These are phyloP conservation scores for Phialophora expanda DNA, from an alignment of 2,329 filamentous ascomycete genomes.

Conservation along the genomic window DNA sequence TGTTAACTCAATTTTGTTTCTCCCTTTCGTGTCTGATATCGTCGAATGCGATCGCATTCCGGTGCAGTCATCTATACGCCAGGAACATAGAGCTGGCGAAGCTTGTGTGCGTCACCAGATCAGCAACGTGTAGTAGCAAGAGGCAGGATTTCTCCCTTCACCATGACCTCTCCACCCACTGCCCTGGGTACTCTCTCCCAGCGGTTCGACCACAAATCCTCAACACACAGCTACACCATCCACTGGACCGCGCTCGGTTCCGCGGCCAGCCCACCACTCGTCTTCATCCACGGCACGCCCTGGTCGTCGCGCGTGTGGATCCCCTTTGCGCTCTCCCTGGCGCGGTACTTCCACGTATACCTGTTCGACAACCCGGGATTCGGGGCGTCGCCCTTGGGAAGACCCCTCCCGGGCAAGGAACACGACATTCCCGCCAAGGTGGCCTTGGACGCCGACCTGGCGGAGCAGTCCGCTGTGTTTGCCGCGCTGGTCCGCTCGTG, in stretches of 20 bases:
- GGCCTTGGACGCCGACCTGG: constrained; percentile 45
- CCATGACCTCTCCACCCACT: no score
- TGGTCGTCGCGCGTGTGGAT: constrained; percentile 54
- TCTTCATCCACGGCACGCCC: constrained; percentile 57
- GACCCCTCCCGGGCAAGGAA: constrained; percentile 32
- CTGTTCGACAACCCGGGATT: constrained; percentile 56
- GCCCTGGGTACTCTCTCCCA: constrained; percentile 10
- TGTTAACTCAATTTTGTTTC: no score
- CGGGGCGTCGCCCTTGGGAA: constrained; percentile 46
- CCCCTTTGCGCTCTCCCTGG: constrained; percentile 46
- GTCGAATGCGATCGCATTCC: no score
- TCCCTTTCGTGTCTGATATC: no score
- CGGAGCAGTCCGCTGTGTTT: constrained; percentile 48
- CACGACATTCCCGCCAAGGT: constrained; percentile 31
- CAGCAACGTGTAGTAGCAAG: no score
- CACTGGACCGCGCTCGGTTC: constrained; percentile 47
- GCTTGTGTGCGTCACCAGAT: no score
- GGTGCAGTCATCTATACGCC: no score
- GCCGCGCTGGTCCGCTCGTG: constrained; percentile 49
- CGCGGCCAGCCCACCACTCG: constrained; percentile 42
- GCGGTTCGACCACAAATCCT: constrained; percentile 43
- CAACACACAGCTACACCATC: constrained; percentile 42
- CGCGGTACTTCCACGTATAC: constrained; percentile 48
- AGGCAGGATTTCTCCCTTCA: no score
- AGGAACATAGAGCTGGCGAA: no score